phyloP scores from a whole-genome alignment of 2,329 filamentous ascomycete species.

The Fusarium newnesense region DNA sequence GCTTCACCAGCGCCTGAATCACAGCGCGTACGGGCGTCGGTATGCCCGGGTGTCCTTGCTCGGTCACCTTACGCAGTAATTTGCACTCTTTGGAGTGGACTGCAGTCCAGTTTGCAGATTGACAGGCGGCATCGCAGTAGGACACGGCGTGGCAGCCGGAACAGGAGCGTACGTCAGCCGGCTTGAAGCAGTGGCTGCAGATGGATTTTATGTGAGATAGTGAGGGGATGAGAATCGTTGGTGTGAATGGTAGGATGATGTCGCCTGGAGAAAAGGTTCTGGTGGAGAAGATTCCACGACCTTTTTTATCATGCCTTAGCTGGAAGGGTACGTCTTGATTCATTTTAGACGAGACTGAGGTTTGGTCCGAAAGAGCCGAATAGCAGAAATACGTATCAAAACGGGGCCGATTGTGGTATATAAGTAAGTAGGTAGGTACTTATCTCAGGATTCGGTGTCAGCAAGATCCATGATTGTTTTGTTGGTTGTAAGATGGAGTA shows the following conservation, averaged over 20 bases:
- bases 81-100: constrained; percentile 67
- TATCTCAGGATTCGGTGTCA: constrained; percentile 6
- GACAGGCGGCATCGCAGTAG: constrained; percentile 67
- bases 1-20: constrained; percentile 60
- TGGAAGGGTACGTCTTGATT: constrained; percentile 36
- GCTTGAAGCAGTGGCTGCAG: constrained; percentile 62
- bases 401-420: neutral
- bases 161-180: constrained; percentile 53
- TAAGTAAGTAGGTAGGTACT: neutral
- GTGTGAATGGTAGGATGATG: constrained; percentile 57
- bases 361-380: neutral
- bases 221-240: constrained; percentile 60
- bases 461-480: neutral
- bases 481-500: neutral
- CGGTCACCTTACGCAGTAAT: constrained; percentile 49
- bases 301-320: constrained; percentile 49
- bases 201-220: constrained; percentile 52
- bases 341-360: constrained; percentile 6
- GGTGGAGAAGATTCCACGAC: constrained; percentile 59
- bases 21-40: constrained; percentile 67
- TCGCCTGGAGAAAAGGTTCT: constrained; percentile 56
- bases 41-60: constrained; percentile 46
- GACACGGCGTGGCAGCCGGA: constrained; percentile 62
- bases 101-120: constrained; percentile 63
- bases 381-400: neutral